A percentile compares a stretch with the other conserved stretches of the same genome.
phyloP scores from a whole-genome alignment of 192 early-diverging fungal species.

The Cetraspora pellucida region DNA sequence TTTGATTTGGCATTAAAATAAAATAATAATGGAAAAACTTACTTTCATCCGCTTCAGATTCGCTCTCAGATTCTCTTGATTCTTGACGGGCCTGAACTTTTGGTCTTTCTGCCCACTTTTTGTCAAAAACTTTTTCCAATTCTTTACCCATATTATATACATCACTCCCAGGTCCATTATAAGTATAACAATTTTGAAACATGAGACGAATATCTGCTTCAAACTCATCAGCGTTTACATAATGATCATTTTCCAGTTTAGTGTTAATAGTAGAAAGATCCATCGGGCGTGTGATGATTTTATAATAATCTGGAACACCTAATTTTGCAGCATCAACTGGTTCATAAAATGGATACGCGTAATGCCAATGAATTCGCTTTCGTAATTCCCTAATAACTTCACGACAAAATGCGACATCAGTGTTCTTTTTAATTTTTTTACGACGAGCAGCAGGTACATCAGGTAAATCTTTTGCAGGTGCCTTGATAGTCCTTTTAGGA shows the following conservation, averaged over 20 bases:
- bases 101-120: conserved; percentile 59
- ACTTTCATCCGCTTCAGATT: conserved; percentile 35
- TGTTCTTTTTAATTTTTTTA: conserved; percentile 47
- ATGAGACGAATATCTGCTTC: conserved; percentile 69
- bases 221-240: conserved; percentile 62
- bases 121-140: conserved; percentile 68
- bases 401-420: conserved; percentile 68
- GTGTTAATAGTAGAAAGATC: conserved; percentile 70
- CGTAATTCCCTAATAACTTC: conserved; percentile 65
- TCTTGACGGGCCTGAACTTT: conserved; percentile 36
- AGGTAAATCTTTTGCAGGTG: conserved; percentile 48
- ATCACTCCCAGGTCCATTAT: conserved; percentile 60
- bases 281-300: conserved; percentile 80
- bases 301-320: conserved; percentile 85
- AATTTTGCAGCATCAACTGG: conserved; percentile 88
- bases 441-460: conserved; percentile 38
- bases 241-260: conserved; percentile 64
- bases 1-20: background rate
- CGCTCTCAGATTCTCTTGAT: conserved; percentile 35
- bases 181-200: conserved; percentile 75
- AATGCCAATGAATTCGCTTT: conserved; percentile 68
- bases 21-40: background rate
- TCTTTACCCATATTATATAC: conserved; percentile 67
- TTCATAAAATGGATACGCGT: conserved; percentile 72
- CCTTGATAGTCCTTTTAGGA: background rate